Evolutionary conservation across 345 rosid genomes (phyloP), one percentile per base, ranked within the genome.

Genomic region (Arabis alpina): DNA sequence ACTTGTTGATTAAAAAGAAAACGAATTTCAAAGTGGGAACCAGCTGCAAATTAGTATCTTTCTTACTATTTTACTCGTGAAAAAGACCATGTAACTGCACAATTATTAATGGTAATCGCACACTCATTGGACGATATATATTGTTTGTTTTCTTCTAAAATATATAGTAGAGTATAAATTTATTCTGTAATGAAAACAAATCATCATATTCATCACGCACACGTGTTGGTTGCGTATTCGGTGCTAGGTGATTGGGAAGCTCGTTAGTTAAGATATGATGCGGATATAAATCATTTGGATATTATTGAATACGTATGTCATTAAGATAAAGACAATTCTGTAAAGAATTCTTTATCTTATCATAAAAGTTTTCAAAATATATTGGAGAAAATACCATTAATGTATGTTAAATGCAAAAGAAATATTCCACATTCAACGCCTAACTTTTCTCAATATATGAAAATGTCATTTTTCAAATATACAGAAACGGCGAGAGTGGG

Each of bases 401-500:
- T 25, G 40, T 27, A 30, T 2, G 51, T 25, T n/a, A 25, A 43
- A 42, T 55, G 44, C 41, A 66, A 36, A 36, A 34, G 2, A 36
- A 36, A 36, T 36, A 36, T 8, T 32, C 36, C 36, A 36, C 39
- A 36, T 36, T 36, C 39, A 51, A 8, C 25, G 64, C 48, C 10
- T 43, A 23, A 67, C 62, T 30, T 43, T 4, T 34, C 12, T 36
- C 25, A 28, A 15, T 70, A 60, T 16, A 58, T 70, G 13, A 66
- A 50, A 36, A 10, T 5, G 16, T 32, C 12, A 36, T n/a, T 62
- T 54, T 54, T 27, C 58, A 68, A 45, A 49, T 39, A 19, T 39
- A 27, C 51, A 81, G 84, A 66, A 68, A 47, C 60, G 12, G 75
- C 69, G 28, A 77, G 50, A 4, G 80, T 56, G 45, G 83, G 82